Evolutionary conservation across 805 yeast species (phyloP), one percentile per base, ranked within the genome.

Genomic region (Ogataea pilisensis): DNA sequence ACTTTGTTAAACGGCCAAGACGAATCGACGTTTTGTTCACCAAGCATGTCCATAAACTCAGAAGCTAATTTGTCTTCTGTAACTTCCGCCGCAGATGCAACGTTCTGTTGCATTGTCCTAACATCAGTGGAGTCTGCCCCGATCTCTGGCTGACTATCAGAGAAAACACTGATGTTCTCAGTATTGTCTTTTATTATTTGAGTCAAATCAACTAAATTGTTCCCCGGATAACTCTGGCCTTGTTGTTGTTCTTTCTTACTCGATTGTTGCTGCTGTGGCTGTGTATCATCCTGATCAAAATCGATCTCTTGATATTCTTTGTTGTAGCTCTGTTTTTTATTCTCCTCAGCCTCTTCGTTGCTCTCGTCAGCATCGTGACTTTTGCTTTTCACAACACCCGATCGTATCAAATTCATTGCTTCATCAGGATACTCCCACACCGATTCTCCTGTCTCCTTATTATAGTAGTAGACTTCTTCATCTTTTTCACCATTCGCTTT

Each of bases 351-450:
- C n/a, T n/a, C n/a, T n/a, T n/a, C n/a, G n/a, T n/a, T n/a, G n/a
- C n/a, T n/a, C n/a, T n/a, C n/a, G n/a, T n/a, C n/a, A n/a, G n/a
- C n/a, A n/a, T n/a, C n/a, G n/a, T n/a, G n/a, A n/a, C n/a, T n/a
- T n/a, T n/a, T n/a, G n/a, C n/a, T n/a, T n/a, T n/a, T n/a, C 22
- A 34, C 37, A 19, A n/a, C 27, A 13, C 14, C 12, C 31, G 14
- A 8, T 14, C 21, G 45, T 40, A 45, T 34, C 35, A 37, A 35
- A 37, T 30, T 40, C 27, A 9, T 37, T 28, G 76, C 67, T 25
- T 71, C 80, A 1, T 57, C 67, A 0, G 96, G 96, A n/a, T 76
- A 61, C 16, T 80, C 85, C 96, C 96, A 90, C 0, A 82, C 79
- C 16, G 93, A 81, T 52, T 80, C 79, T 5, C 77, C 73, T 0